Evolutionary conservation across 768 basidiomycete species (phyloP).

Genomic region (Mycena filopes): DNA sequence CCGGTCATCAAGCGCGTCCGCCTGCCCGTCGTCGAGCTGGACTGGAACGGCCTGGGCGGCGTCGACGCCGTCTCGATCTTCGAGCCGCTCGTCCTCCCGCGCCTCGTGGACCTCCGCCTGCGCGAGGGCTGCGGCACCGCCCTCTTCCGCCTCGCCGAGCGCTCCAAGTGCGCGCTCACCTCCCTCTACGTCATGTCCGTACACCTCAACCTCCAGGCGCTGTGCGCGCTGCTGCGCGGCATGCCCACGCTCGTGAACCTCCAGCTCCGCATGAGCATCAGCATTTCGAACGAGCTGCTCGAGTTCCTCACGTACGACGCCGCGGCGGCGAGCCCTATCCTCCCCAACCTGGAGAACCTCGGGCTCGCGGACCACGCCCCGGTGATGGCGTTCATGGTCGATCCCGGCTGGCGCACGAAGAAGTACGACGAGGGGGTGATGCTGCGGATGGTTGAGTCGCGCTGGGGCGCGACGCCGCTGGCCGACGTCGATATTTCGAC

Average conservation of each 20-base stretch:
- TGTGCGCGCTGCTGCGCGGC: not conserved
- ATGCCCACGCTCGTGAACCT: conserved; percentile 13
- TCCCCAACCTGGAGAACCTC: not conserved
- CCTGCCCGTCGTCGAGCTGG: not conserved
- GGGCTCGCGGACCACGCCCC: not conserved
- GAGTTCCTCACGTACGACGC: conserved; percentile 11
- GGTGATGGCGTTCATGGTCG: too few species aligned
- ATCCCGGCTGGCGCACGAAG: too few species aligned
- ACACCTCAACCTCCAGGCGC: not conserved
- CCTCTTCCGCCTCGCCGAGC: not conserved
- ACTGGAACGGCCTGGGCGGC: not conserved
- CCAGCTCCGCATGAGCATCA: not conserved
- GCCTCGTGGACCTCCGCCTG: not conserved
- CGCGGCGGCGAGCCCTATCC: not conserved
- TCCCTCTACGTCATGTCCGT: not conserved
- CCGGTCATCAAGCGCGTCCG: not conserved
- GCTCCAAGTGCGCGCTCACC: not conserved
- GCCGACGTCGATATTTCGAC: too few species aligned
- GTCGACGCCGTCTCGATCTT: conserved; percentile 1
- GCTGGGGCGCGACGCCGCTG: conserved; percentile 16
- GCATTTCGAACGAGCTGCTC: conserved; percentile 2
- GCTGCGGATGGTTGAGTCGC: conserved; percentile 15
- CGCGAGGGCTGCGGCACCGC: not conserved
- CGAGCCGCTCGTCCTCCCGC: conserved; percentile 7
- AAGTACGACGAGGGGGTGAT: not conserved